Base-by-base conservation (phyloP, 352 stramenopile genomes). In the Pythium rhizo-oryzae region DNA sequence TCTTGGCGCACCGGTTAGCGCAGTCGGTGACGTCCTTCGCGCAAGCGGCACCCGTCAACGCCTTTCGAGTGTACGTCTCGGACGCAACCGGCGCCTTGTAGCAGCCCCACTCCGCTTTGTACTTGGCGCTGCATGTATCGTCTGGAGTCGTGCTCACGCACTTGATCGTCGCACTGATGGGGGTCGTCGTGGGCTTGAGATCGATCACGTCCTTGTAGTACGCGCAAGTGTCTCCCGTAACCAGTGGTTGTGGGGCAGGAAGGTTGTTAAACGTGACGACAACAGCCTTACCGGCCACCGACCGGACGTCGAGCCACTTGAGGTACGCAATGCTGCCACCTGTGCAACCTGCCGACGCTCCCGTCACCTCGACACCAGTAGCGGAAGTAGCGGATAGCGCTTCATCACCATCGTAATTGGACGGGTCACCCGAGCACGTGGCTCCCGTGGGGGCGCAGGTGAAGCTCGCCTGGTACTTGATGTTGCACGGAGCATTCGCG, bases 1-100 rank as follows among this genome's bases (percentile, higher is more conserved):
- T 56, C 50, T 56, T 56, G 23, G 24, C 50, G 50, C 50, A 56
- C 13, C 50, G 50, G 50, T 39, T 56, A 1, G 23, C 50, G 50
- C 50, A 56, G 9, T 56, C 28, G 3, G 6, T 33, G 3, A 33
- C 28, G 6, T 33, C 28, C 6, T 33, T 33, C 3, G 6, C 2
- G 28, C 28, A 33, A 6, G 28, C 6, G n/a, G n/a, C n/a, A n/a
- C n/a, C n/a, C n/a, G n/a, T n/a, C 4, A 28, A 6, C 12, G 46
- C 19, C 4, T 2, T 52, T 7, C 46, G 46, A 18, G 18, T 52
- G 46, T 52, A 52, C 46, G 46, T 28, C 46, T 52, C 28, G 11
- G 8, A 23, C 5, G 15, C 8, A 19, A 23, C 43, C 5, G 47
- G 23, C 21, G 47, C n/a, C 5, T 21, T 12, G 4, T 55, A n/a